Base-by-base conservation (phyloP, 2,329 filamentous ascomycete genomes). In the Madurella fahalii region DNA sequence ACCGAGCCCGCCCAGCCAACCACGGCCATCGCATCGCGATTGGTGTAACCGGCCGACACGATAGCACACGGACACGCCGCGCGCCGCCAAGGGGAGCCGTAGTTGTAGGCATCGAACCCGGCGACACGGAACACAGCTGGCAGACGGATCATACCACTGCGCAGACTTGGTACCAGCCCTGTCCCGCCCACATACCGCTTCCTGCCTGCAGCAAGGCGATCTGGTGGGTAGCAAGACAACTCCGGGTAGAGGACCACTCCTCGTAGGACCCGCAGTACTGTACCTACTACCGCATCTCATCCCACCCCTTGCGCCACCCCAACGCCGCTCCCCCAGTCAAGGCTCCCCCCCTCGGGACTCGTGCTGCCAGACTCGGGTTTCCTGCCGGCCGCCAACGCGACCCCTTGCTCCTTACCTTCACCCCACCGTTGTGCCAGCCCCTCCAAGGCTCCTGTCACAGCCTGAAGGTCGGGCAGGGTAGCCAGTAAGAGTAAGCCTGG, bases 401-500 rank as follows among this genome's bases (percentile, higher is more conserved):
- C 54, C 52, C 53, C 49, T 47, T 45, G 32, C 40, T 43, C 58
- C 18, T 46, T 50, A 43, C 47, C 32, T 52, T 42, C 56, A 55
- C 60, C 52, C 54, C 55, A 45, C 40, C 42, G 20, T 53, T 15
- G 52, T 53, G 48, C 54, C 58, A 58, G 56, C 54, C 53, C 65
- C 65, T 37, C 49, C 41, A 46, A 66, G 65, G 63, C 63, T 67
- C 66, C 67, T 73, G 71, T 76, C 73, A 75, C 75, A 76, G 74
- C 73, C 74, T 74, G 72, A 73, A 71, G 61, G 66, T 68, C 67
- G 67, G 69, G 68, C 71, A 70, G 69, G 68, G 69, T 65, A 64
- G 50, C 63, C 55, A 62, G 66, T 69, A 64, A 67, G 61, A 67
- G 62, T 58, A 64, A 62, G 64, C 61, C 62, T 61, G 60, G 58